Conservation (phyloP, 2,329 filamentous ascomycete genomes). For the Verticillium tricorpus region DNA sequence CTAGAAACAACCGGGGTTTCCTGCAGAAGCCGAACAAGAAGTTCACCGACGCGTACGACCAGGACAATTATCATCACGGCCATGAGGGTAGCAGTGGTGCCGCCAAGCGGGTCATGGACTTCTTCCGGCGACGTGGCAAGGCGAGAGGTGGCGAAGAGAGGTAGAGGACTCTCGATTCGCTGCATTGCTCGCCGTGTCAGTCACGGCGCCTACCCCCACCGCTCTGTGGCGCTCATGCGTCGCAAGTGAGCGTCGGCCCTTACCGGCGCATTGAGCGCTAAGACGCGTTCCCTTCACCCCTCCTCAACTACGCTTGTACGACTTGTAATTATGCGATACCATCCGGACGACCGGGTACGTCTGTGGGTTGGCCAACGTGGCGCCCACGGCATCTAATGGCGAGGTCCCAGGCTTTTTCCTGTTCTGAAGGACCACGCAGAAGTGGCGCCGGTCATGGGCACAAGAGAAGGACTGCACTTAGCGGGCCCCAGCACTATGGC, state of each 20-base stretch:
- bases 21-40: constrained; percentile 83
- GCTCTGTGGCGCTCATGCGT: constrained; percentile 8
- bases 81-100: constrained; percentile 82
- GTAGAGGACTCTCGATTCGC: constrained; percentile 21
- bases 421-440: neutral
- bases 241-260: constrained; percentile 10
- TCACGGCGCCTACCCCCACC: constrained; percentile 2
- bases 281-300: neutral
- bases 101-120: constrained; percentile 94
- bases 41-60: constrained; percentile 85
- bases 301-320: constrained; percentile 1
- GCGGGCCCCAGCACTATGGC: neutral
- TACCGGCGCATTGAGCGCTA: constrained; percentile 8
- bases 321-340: constrained; percentile 5
- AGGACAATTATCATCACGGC: constrained; percentile 59
- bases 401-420: neutral
- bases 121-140: constrained; percentile 84
- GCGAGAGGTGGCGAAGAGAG: constrained; percentile 59
- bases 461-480: neutral
- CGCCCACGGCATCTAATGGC: neutral
- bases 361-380: neutral
- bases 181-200: constrained; percentile 6
- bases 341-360: neutral
- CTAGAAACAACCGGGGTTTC: constrained; percentile 41
- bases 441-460: neutral